These are phyloP conservation scores for Pseudoscleropodium purum DNA, from an alignment of 225 moss, liverwort and hornwort genomes.

Conservation along the genomic window DNA sequence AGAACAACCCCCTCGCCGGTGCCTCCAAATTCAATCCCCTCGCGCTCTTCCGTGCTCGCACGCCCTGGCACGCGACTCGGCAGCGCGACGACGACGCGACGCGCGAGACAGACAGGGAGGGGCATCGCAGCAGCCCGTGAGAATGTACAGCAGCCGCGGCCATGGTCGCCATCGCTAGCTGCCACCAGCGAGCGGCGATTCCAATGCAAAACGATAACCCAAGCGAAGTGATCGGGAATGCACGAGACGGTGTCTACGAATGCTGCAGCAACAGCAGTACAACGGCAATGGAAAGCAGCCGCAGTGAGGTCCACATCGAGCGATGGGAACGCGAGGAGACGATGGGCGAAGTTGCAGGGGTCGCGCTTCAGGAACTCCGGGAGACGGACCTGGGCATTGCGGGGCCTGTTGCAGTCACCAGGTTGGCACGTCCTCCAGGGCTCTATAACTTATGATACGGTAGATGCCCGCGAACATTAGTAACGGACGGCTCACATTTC, in stretches of 20 bases:
- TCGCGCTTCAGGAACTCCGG: background rate
- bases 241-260: too few relatives aligned
- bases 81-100: background rate
- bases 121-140: background rate
- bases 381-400: background rate
- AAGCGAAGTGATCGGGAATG: background rate
- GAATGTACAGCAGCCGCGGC: background rate
- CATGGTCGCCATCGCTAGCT: conserved; percentile 10
- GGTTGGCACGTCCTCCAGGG: background rate
- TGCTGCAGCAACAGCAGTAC: too few relatives aligned
- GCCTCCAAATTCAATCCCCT: background rate
- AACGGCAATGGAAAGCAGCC: background rate
- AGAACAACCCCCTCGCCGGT: background rate
- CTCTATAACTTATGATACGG: too few relatives aligned
- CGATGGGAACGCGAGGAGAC: background rate
- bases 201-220: background rate
- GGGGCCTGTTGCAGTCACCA: background rate
- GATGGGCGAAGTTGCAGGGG: background rate
- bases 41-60: background rate
- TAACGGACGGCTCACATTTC: background rate
- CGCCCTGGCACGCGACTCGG: background rate
- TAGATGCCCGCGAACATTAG: background rate
- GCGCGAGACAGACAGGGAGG: background rate
- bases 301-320: background rate
- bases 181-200: background rate